These are phyloP conservation scores for Zygotorulaspora sp. DNA, from an alignment of 805 yeast genomes.

Conservation along the genomic window DNA sequence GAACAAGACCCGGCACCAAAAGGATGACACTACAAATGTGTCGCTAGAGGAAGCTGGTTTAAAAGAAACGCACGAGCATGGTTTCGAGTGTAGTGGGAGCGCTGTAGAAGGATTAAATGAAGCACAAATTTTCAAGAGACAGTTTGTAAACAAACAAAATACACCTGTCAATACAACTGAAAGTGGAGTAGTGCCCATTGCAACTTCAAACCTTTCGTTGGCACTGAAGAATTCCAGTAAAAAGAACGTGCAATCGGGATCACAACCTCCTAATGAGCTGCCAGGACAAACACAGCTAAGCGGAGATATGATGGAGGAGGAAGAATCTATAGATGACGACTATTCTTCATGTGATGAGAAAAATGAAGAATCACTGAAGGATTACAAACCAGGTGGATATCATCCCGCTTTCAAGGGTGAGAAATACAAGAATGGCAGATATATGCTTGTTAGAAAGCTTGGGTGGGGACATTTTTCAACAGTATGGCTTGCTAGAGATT, in stretches of 20 bases:
- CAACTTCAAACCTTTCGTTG: conserved; percentile 25
- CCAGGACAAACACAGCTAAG: background rate
- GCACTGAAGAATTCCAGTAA: conserved; percentile 19
- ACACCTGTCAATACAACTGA: conserved; percentile 3
- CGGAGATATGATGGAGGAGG: conserved; percentile 23
- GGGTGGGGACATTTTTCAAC: conserved; percentile 99
- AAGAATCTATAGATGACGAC: conserved; percentile 34
- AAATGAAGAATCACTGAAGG: conserved; percentile 82
- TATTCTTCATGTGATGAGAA: conserved; percentile 38
- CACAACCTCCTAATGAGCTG: conserved; percentile 1
- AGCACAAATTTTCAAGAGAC: conserved; percentile 11
- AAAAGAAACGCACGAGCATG: conserved; percentile 1
- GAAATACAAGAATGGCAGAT: conserved; percentile 66
- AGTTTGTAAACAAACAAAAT: conserved; percentile 9
- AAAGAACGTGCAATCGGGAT: background rate
- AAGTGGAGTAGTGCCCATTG: background rate
- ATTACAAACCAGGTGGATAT: conserved; percentile 90
- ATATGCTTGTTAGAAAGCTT: conserved; percentile 76
- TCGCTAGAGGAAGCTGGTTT: background rate
- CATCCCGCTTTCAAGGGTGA: conserved; percentile 94
- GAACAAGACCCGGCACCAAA: conserved; percentile 10
- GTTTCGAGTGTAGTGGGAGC: background rate
- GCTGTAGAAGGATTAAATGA: conserved; percentile 5
- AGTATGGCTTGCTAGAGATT: conserved; percentile 80
- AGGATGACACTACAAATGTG: conserved; percentile 2